Evolutionary conservation across 148 eudicot genomes (phyloP), one percentile per base, ranked within the genome.

Genomic region (Gaultheria prostrata): DNA sequence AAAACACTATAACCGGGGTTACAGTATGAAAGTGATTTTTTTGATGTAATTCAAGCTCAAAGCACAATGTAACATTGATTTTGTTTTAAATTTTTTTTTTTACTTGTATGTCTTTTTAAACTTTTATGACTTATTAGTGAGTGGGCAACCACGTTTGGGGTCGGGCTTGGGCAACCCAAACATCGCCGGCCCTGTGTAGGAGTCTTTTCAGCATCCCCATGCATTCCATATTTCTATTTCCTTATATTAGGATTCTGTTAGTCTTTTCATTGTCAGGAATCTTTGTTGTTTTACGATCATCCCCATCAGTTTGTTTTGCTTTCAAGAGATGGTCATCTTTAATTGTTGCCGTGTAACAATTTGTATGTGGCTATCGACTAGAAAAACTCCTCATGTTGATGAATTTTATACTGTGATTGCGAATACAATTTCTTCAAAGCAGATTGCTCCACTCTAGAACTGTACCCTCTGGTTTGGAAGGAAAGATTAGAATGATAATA

Each of bases 391-490:
- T 11, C 0, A n/a, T n/a, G 8, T 61, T 20, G 6, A 61, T n/a
- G 53, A 56, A 28, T 67, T 0, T 67, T 26, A 24, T 30, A 28
- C 33, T 67, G 14, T 7, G 4, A 67, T 28, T 67, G 72, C 18
- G 0, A 28, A 67, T 28, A 5, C 72, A 65, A 65, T 65, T 56
- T 56, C 32, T 65, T 65, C 71, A 26, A 65, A 65, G 43, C 71
- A 26, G 98, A 92, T 87, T 95, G 97, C 87, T 95, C 94, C 61
- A 80, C 90, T 81, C 82, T 94, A 76, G 98, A 94, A 83, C 92
- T 95, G 74, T 94, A 89, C 85, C 85, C 92, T 76, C 85, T 95
- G 83, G 94, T 95, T 69, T 94, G 95, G 84, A 92, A 93, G 98
- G 93, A 89, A 88, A 92, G 98, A 86, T 81, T 95, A 61, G 98